Evolutionary conservation across 305 asterid genomes (phyloP).

Genomic region (Fraxinus albicans): DNA sequence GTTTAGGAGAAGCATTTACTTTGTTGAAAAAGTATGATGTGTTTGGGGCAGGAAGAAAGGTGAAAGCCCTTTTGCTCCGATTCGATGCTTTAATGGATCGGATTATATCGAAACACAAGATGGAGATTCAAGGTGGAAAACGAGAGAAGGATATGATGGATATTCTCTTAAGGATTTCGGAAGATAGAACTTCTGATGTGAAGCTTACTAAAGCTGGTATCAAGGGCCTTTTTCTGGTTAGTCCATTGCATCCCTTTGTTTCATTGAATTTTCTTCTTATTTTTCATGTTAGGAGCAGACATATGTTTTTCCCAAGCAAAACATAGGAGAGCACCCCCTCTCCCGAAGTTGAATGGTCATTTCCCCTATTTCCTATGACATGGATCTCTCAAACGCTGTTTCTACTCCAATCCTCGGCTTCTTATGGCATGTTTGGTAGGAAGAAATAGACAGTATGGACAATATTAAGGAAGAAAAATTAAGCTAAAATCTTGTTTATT

Average conservation of each 20-base stretch:
- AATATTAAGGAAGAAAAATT: neutral
- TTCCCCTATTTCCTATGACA: neutral
- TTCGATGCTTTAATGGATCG: slow-evolving; percentile 23
- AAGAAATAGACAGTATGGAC: neutral
- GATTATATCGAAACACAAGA: slow-evolving; percentile 18
- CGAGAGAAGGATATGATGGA: slow-evolving; percentile 22
- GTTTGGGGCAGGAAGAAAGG: slow-evolving; percentile 24
- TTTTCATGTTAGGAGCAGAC: neutral
- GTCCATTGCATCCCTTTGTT: neutral
- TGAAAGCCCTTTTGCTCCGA: slow-evolving; percentile 9
- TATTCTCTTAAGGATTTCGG: slow-evolving; percentile 4
- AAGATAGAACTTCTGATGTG: slow-evolving; percentile 11
- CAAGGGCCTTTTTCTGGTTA: slow-evolving; percentile 20
- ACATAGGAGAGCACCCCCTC: neutral
- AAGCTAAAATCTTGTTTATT: neutral
- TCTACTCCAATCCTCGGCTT: neutral
- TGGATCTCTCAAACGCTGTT: neutral
- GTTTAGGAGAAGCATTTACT: slow-evolving; percentile 8
- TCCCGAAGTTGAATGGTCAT: neutral
- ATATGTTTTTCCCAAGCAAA: neutral
- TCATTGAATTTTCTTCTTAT: neutral
- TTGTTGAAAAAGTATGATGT: slow-evolving; percentile 12
- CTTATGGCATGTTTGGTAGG: neutral
- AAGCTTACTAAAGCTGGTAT: slow-evolving; percentile 23
- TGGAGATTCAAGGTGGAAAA: neutral